phyloP scores from a whole-genome alignment of 768 basidiomycete genomes.

The Postia placenta region DNA sequence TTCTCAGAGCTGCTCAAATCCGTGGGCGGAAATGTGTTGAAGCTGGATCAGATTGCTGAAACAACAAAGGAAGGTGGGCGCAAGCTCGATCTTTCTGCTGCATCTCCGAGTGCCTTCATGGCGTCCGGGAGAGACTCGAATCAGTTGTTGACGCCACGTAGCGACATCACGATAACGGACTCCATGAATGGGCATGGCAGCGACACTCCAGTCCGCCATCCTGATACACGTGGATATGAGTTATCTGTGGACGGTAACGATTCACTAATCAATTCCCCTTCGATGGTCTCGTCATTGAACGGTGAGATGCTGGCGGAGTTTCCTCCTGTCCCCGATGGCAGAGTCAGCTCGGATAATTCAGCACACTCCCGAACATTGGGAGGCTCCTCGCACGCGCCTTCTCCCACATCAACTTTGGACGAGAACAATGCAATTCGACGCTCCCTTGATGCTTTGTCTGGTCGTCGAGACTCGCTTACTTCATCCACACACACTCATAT shows the following conservation, averaged over 20 bases:
- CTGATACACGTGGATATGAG: background rate
- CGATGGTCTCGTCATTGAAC: background rate
- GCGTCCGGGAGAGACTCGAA: conserved; percentile 2
- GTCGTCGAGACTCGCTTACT: background rate
- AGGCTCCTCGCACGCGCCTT: too few relatives aligned
- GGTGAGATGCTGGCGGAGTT: conserved; percentile 1
- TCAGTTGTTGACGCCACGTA: conserved; percentile 18
- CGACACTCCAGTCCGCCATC: conserved; percentile 18
- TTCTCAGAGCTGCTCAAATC: conserved; percentile 70
- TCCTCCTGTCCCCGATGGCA: background rate
- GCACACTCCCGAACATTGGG: background rate
- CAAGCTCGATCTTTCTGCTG: conserved; percentile 7
- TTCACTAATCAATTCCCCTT: background rate
- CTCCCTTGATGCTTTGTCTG: background rate
- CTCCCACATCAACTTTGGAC: too few relatives aligned
- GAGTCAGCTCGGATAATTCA: background rate
- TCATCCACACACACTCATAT: conserved; percentile 26
- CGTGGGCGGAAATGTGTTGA: conserved; percentile 43
- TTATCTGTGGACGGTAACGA: background rate
- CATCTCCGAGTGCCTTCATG: conserved; percentile 6
- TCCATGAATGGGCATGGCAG: conserved; percentile 5
- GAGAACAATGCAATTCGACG: too few relatives aligned
- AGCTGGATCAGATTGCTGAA: conserved; percentile 40
- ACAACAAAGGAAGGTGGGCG: conserved; percentile 4
- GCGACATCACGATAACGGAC: conserved; percentile 17